Evolutionary conservation across 2,329 filamentous ascomycete genomes (phyloP).

Genomic region (Herpotrichia juniperi): DNA sequence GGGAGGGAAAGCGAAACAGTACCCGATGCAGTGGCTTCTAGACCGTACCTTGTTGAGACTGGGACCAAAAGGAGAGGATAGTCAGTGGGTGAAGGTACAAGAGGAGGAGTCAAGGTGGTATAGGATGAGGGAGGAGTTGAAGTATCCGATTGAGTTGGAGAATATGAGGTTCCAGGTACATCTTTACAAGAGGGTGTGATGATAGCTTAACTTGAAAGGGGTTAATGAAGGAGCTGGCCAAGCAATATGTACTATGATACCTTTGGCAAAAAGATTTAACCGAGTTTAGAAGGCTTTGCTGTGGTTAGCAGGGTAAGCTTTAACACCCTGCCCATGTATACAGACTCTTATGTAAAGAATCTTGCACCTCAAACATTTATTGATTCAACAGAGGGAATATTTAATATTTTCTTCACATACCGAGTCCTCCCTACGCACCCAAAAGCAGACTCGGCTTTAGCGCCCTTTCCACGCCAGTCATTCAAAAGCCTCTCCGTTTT

Average conservation of each 20-base stretch:
- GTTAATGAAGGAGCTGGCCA: not conserved
- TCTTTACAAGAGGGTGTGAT: slow-evolving; percentile 61
- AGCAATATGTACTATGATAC: not conserved
- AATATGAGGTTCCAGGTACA: slow-evolving; percentile 96
- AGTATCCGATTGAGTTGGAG: slow-evolving; percentile 85
- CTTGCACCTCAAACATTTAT: no score
- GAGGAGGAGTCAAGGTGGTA: slow-evolving; percentile 86
- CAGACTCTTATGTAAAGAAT: no score
- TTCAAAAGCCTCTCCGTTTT: not conserved
- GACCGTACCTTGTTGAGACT: slow-evolving; percentile 73
- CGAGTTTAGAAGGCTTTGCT: not conserved
- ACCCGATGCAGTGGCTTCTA: slow-evolving; percentile 93
- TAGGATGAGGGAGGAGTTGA: slow-evolving; percentile 65
- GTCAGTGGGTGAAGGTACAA: slow-evolving; percentile 73
- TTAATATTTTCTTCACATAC: not conserved
- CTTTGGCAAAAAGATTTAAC: not conserved
- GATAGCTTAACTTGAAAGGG: not conserved
- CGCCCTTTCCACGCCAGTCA: not conserved
- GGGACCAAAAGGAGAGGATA: slow-evolving; percentile 14
- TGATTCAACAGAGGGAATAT: no score
- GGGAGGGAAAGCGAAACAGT: slow-evolving; percentile 64
- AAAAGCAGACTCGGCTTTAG: not conserved
- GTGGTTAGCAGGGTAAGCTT: not conserved
- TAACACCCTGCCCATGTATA: no score
- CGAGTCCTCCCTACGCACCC: not conserved